Evolutionary conservation across 108 stramenopile genomes (phyloP).

Genomic region (Pseudonitzschia delicatissima): DNA sequence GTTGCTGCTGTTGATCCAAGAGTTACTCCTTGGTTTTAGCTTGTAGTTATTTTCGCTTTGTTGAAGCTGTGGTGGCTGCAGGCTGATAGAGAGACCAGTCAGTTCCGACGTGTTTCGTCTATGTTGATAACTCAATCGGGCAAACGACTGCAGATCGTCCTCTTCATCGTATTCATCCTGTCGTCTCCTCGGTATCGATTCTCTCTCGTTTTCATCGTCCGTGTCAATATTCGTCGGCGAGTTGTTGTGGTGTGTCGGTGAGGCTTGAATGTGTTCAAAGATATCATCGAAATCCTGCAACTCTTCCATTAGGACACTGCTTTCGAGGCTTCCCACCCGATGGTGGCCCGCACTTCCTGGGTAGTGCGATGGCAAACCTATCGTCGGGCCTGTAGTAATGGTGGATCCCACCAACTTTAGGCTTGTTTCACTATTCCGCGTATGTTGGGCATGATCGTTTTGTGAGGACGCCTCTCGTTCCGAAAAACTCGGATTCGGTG

Average conservation of each 20-base stretch:
- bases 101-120: background rate
- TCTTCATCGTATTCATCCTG: background rate
- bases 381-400: background rate
- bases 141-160: background rate
- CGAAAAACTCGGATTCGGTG: background rate
- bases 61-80: background rate
- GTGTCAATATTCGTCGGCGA: background rate
- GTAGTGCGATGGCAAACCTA: slow-evolving; percentile 7
- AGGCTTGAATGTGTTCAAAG: background rate
- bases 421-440: background rate
- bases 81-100: background rate
- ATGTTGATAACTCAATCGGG: background rate
- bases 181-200: slow-evolving; percentile 1
- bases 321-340: slow-evolving; percentile 6
- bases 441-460: background rate
- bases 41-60: background rate
- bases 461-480: background rate
- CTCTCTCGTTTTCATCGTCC: slow-evolving; percentile 2
- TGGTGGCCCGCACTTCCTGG: background rate
- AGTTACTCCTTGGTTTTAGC: background rate
- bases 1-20: no score
- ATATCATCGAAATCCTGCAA: slow-evolving; percentile 24
- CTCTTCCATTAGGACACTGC: slow-evolving; percentile 15
- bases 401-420: background rate
- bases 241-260: background rate